Percentiles rank a stretch among this genome's conserved stretches.
These are phyloP conservation scores for Hericium rajendrae DNA, from an alignment of 768 basidiomycete genomes.

Conservation along the genomic window DNA sequence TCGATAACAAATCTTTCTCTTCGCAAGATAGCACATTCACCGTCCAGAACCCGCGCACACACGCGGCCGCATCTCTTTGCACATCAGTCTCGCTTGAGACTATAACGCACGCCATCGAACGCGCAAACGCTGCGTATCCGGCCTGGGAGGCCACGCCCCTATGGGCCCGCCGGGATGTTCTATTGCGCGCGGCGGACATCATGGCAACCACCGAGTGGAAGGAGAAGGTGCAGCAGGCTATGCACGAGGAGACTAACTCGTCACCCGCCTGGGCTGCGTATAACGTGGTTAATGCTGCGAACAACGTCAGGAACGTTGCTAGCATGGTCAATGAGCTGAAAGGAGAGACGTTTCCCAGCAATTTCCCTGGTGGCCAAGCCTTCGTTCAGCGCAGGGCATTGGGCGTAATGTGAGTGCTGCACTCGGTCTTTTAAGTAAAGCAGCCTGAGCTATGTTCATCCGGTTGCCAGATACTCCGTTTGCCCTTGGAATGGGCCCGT, in stretches of 20 bases:
- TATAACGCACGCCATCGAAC: conserved; percentile 4
- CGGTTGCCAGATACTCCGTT: conserved; percentile 33
- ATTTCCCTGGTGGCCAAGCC: conserved; percentile 33
- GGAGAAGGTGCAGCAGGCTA: background rate
- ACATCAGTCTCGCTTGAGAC: background rate
- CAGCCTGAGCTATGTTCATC: background rate
- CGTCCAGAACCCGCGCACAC: background rate
- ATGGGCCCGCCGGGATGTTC: conserved; percentile 1
- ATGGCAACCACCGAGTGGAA: conserved; percentile 4
- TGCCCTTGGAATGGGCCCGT: conserved; percentile 50
- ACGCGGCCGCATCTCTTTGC: background rate
- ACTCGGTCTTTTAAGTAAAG: background rate
- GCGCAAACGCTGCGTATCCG: conserved; percentile 4
- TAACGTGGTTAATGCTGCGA: conserved; percentile 19
- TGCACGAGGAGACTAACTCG: conserved; percentile 4
- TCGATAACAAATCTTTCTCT: background rate
- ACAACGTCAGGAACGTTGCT: conserved; percentile 24
- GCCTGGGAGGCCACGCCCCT: conserved; percentile 7
- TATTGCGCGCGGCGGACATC: conserved; percentile 3
- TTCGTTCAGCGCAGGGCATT: conserved; percentile 37
- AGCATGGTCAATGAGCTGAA: conserved; percentile 27
- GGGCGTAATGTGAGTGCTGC: conserved; percentile 39
- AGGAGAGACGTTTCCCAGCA: conserved; percentile 36
- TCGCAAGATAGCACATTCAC: background rate
- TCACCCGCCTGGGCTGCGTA: conserved; percentile 4